Percentiles rank a stretch among this genome's conserved stretches.
Conservation (phyloP, 2,329 filamentous ascomycete species). For the Sclerotinia trifoliorum region DNA sequence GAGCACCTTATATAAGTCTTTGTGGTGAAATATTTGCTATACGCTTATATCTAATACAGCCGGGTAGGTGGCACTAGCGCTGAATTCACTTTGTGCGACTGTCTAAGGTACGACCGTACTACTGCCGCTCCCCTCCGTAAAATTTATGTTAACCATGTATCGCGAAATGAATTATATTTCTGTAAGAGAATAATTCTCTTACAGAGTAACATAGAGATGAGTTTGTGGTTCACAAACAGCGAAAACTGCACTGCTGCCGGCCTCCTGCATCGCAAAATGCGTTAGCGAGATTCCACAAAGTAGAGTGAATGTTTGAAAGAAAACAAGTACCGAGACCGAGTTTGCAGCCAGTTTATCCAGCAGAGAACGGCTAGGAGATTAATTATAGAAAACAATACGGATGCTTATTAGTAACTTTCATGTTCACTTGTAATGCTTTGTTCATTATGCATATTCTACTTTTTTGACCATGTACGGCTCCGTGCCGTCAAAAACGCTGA, state of each 20-base stretch:
- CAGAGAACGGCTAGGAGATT: not conserved
- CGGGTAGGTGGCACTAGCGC: too few species aligned
- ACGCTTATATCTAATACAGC: not conserved
- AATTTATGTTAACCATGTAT: not conserved
- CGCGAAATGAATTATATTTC: not conserved
- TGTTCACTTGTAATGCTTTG: not conserved
- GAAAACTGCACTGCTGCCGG: not conserved
- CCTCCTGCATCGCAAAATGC: not conserved
- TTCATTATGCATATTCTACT: not conserved
- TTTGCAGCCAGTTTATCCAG: not conserved
- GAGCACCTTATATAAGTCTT: not conserved
- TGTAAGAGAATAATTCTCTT: too few species aligned
- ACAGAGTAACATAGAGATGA: not conserved
- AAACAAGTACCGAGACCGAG: not conserved
- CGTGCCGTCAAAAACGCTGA: not conserved
- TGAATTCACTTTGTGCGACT: not conserved
- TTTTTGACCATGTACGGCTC: not conserved
- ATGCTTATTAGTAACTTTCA: not conserved
- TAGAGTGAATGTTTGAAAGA: not conserved
- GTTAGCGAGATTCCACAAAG: not conserved
- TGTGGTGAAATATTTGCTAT: not conserved
- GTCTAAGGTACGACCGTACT: not conserved
- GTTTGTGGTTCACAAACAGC: not conserved
- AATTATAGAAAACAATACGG: not conserved
- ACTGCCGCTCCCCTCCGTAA: too few species aligned